A percentile compares a stretch with the other conserved stretches of the same genome.
Evolutionary conservation across 257 asterid genomes (phyloP).

Genomic region (Forsythia suspensa): DNA sequence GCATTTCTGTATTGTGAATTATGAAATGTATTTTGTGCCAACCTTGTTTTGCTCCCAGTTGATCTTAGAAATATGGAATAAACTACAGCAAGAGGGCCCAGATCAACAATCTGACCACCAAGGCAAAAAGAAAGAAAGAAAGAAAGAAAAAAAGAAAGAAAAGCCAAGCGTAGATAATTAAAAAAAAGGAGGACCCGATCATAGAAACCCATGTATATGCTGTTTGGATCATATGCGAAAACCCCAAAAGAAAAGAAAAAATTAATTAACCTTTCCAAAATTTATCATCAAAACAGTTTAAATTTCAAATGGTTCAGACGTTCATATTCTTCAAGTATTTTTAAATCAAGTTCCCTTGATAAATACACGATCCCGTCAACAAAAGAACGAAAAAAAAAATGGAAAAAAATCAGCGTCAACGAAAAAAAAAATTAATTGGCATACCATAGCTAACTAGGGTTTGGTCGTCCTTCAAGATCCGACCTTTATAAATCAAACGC

Average conservation of each 20-base stretch:
- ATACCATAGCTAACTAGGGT: constrained; percentile 59
- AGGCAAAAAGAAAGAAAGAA: not conserved
- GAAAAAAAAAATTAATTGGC: not conserved
- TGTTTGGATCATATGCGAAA: not conserved
- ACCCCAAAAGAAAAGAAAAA: not conserved
- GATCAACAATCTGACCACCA: constrained; percentile 10
- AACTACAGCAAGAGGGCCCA: not conserved
- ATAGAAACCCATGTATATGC: not conserved
- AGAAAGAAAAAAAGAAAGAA: not conserved
- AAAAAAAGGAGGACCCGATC: not conserved
- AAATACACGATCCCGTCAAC: not conserved
- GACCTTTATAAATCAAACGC: constrained; percentile 64
- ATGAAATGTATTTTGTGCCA: not conserved
- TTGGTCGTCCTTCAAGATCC: constrained; percentile 62
- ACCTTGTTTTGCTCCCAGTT: not conserved
- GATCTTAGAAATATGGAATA: not conserved
- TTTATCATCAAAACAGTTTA: not conserved
- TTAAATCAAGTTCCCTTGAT: not conserved
- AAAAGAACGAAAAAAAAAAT: not conserved
- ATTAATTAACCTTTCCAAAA: not conserved
- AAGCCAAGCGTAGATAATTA: not conserved
- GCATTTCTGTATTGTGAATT: not conserved
- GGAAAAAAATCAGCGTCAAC: not conserved
- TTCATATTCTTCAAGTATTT: not conserved
- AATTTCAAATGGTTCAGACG: not conserved